Evolutionary conservation across 306 rosid species (phyloP).

Genomic region (Alnus glutinosa): DNA sequence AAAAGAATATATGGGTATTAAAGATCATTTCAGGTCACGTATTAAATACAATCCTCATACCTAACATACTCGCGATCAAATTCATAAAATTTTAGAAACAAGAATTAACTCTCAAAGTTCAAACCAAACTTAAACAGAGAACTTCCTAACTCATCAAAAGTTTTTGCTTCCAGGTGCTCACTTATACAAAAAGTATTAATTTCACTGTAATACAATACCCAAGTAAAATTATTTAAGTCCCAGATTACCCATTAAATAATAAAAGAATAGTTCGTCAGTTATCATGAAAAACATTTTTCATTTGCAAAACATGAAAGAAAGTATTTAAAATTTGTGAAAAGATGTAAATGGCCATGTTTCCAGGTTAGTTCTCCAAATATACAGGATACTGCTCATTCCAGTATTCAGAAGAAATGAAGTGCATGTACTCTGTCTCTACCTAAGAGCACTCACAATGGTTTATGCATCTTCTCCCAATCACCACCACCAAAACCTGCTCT

Average conservation of each 20-base stretch:
- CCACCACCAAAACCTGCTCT: too few relatives aligned
- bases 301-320: background rate
- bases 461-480: too few relatives aligned
- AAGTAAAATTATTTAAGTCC: background rate
- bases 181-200: background rate
- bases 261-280: background rate
- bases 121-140: constrained; percentile 1
- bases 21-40: background rate
- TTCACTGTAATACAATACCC: background rate
- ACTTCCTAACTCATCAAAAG: background rate
- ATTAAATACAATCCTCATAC: background rate
- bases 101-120: background rate
- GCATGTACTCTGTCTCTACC: background rate
- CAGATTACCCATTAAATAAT: background rate
- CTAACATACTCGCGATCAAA: background rate
- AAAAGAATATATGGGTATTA: background rate
- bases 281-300: background rate
- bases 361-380: background rate
- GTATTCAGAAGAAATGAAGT: background rate
- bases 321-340: too few relatives aligned
- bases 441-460: background rate
- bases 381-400: background rate
- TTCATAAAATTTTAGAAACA: background rate
- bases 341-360: background rate
- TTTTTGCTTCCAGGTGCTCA: background rate